A percentile compares a stretch with the other conserved stretches of the same genome.
Evolutionary conservation across 1,284 basidiomycete genomes (phyloP).

Genomic region (Ustilago xerochloae): DNA sequence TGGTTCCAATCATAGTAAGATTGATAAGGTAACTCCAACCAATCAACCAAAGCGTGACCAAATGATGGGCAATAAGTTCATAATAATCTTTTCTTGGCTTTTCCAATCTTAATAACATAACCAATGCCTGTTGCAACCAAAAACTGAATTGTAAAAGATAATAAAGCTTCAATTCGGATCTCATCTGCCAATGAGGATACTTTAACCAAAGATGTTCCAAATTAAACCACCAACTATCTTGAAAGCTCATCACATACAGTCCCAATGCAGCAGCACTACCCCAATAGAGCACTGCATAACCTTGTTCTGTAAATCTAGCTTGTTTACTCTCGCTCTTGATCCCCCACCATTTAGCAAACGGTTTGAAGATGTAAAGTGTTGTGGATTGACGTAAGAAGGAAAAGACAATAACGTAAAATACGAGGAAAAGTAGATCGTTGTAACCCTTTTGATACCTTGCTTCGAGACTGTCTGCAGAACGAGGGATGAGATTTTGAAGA

Average conservation of each 20-base stretch:
- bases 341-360: constrained; percentile 73
- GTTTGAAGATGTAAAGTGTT: constrained; percentile 77
- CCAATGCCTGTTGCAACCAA: constrained; percentile 93
- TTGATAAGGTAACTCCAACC: constrained; percentile 73
- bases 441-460: constrained; percentile 62
- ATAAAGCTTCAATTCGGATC: constrained; percentile 84
- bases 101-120: constrained; percentile 85
- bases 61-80: constrained; percentile 84
- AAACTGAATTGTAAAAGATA: constrained; percentile 84
- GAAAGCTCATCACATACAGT: constrained; percentile 80
- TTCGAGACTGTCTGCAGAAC: constrained; percentile 33
- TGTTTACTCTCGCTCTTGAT: constrained; percentile 62
- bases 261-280: constrained; percentile 58
- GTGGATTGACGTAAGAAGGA: constrained; percentile 87
- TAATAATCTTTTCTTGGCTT: constrained; percentile 91
- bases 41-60: constrained; percentile 95
- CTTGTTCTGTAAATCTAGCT: constrained; percentile 64
- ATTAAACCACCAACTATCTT: constrained; percentile 88
- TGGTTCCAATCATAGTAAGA: constrained; percentile 86
- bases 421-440: constrained; percentile 81
- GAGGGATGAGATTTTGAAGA: constrained; percentile 33
- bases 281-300: constrained; percentile 66
- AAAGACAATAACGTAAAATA: constrained; percentile 89
- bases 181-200: constrained; percentile 76
- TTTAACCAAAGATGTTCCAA: constrained; percentile 66